phyloP scores from a whole-genome alignment of 1,284 basidiomycete species.

The Cystobasidium slooffiae region DNA sequence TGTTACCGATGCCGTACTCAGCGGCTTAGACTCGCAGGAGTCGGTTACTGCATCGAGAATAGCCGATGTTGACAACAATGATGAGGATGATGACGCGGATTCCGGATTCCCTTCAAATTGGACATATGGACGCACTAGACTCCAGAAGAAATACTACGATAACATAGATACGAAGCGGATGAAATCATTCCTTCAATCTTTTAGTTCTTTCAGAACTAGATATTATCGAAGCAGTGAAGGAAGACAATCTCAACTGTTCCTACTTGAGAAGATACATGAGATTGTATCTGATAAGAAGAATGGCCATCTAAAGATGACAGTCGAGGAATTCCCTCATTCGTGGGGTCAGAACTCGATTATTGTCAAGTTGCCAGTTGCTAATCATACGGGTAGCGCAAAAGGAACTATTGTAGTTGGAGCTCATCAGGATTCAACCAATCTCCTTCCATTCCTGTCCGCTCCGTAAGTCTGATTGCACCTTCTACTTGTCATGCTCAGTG shows the following conservation, averaged over 20 bases:
- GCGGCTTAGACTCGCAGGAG: too few relatives aligned
- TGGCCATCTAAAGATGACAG: constrained; percentile 67
- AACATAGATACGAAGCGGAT: constrained; percentile 71
- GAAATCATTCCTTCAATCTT: constrained; percentile 53
- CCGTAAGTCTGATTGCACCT: constrained; percentile 64
- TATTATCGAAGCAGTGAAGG: constrained; percentile 70
- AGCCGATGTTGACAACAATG: neutral
- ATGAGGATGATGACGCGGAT: constrained; percentile 18
- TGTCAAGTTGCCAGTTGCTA: constrained; percentile 60
- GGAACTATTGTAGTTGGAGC: constrained; percentile 67
- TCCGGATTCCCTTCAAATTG: constrained; percentile 38
- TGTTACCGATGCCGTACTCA: constrained; percentile 47
- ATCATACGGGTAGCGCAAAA: constrained; percentile 45
- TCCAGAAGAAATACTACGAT: constrained; percentile 52
- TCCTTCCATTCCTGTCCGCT: constrained; percentile 77
- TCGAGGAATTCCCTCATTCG: constrained; percentile 80
- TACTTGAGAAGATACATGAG: constrained; percentile 72
- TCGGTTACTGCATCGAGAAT: constrained; percentile 17
- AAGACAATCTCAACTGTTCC: constrained; percentile 74
- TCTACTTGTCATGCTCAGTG: neutral
- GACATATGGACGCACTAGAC: constrained; percentile 35
- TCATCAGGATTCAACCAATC: constrained; percentile 89
- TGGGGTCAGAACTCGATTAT: constrained; percentile 94
- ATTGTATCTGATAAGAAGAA: constrained; percentile 37
- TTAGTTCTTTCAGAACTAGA: constrained; percentile 57